phyloP scores from a whole-genome alignment of 2,329 filamentous ascomycete genomes.

The Fusarium praegraminearum region DNA sequence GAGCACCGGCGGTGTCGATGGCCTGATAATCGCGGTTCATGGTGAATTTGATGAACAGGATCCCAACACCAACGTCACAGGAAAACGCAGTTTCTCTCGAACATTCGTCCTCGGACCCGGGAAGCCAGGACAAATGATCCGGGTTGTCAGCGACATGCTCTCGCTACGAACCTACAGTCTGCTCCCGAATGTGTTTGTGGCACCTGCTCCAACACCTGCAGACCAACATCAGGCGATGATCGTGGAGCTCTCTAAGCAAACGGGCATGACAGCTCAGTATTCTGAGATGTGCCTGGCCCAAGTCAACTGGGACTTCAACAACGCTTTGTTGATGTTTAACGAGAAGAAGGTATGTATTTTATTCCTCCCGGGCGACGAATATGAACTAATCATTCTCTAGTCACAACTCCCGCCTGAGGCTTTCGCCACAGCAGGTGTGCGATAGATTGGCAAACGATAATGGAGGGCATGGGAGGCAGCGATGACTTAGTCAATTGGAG shows the following conservation, averaged over 20 bases:
- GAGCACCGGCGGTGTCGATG: conserved; percentile 75
- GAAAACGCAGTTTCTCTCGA: conserved; percentile 83
- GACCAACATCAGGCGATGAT: conserved; percentile 76
- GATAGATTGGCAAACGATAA: conserved; percentile 27
- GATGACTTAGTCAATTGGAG: conserved; percentile 42
- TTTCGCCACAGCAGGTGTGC: conserved; percentile 50
- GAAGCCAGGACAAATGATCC: conserved; percentile 70
- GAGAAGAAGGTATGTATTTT: conserved; percentile 73
- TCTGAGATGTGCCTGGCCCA: conserved; percentile 84
- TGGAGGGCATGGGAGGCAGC: conserved; percentile 22
- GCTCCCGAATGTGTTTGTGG: conserved; percentile 59
- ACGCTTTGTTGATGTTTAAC: conserved; percentile 80
- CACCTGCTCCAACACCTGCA: conserved; percentile 43
- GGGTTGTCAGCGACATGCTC: conserved; percentile 84
- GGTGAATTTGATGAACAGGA: conserved; percentile 86
- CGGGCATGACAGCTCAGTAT: conserved; percentile 83
- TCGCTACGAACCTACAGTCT: conserved; percentile 74
- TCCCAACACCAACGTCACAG: conserved; percentile 63
- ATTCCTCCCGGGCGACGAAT: not conserved
- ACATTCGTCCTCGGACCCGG: conserved; percentile 84
- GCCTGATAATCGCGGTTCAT: conserved; percentile 82
- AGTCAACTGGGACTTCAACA: conserved; percentile 82
- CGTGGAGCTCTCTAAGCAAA: conserved; percentile 79
- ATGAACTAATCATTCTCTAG: conserved; percentile 47
- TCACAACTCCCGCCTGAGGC: conserved; percentile 62